phyloP scores from a whole-genome alignment of 768 basidiomycete species.

The Hirschioporus abietinus region DNA sequence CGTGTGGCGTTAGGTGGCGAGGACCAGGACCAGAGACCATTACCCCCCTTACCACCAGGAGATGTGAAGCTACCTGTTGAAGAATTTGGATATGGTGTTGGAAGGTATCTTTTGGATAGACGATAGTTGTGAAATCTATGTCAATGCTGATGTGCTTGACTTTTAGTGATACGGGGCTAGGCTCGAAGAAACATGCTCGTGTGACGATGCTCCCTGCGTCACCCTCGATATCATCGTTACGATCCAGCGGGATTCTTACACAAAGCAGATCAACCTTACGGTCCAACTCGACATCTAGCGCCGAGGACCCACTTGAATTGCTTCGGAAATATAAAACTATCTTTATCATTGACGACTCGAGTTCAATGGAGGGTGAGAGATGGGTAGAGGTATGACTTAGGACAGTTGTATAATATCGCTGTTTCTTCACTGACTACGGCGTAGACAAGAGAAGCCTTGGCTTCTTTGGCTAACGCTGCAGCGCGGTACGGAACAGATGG shows the following conservation, averaged over 20 bases:
- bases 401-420: neutral
- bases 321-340: conserved; percentile 50
- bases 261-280: neutral
- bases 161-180: neutral
- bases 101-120: neutral
- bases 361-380: conserved; percentile 42
- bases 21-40: neutral
- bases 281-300: neutral
- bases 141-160: neutral
- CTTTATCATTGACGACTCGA: conserved; percentile 56
- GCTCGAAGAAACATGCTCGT: neutral
- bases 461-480: conserved; percentile 43
- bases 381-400: conserved; percentile 44
- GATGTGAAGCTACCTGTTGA: neutral
- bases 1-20: neutral
- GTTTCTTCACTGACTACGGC: conserved; percentile 8
- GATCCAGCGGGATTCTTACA: neutral
- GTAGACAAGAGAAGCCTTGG: conserved; percentile 42
- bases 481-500: conserved; percentile 50
- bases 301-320: conserved; percentile 22
- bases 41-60: neutral
- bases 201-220: neutral
- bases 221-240: neutral
- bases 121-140: neutral
- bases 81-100: neutral